Evolutionary conservation across 2,329 filamentous ascomycete species (phyloP).

Genomic region (Colletotrichum tanaceti): DNA sequence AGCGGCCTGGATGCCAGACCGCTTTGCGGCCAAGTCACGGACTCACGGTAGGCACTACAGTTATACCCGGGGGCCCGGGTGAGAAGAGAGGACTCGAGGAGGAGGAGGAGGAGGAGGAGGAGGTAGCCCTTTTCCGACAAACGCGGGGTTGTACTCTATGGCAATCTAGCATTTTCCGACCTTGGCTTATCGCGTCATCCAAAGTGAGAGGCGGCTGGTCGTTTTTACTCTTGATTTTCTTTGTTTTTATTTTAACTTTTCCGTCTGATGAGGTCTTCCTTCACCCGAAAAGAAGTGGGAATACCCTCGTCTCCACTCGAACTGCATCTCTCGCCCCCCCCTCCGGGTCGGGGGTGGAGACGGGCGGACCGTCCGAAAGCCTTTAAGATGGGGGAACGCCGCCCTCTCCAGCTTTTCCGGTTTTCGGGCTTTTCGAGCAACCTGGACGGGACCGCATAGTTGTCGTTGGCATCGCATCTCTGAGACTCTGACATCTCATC

Average conservation of each 20-base stretch:
- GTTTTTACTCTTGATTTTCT: too few species aligned
- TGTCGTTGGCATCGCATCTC: constrained; percentile 31
- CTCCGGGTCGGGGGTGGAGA: background rate
- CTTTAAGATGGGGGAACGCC: constrained; percentile 24
- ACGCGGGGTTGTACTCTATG: constrained; percentile 4
- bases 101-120: too few species aligned
- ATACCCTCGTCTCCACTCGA: constrained; percentile 32
- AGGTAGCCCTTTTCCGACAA: constrained; percentile 25
- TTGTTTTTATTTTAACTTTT: constrained; percentile 33
- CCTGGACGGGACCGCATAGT: constrained; percentile 11
- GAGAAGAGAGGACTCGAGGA: too few species aligned
- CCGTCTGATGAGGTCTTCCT: constrained; percentile 21
- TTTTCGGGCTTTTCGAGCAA: background rate
- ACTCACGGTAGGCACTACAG: background rate
- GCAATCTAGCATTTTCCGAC: constrained; percentile 24
- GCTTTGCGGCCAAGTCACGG: constrained; percentile 20
- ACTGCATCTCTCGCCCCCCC: constrained; percentile 5
- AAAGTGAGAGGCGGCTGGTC: background rate
- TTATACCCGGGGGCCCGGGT: background rate
- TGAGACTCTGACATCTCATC: too few species aligned
- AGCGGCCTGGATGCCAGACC: constrained; percentile 19
- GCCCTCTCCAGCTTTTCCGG: background rate
- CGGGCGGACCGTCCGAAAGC: constrained; percentile 5
- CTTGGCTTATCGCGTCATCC: constrained; percentile 2
- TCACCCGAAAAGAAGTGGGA: constrained; percentile 37